Conservation (phyloP, 805 yeast genomes). For the Pichia insulana region DNA sequence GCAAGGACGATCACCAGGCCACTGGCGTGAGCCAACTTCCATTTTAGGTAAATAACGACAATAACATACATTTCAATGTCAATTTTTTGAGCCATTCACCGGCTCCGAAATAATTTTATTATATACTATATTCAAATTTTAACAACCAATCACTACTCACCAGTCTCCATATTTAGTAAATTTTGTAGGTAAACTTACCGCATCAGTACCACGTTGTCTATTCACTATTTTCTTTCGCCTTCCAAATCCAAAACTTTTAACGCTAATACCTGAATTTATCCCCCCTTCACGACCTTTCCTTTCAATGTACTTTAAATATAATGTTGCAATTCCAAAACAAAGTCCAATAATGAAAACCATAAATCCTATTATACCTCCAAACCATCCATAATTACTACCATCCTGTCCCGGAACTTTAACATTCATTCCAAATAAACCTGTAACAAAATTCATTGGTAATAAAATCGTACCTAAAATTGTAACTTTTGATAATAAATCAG, state of each 20-base stretch:
- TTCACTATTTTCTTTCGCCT: conserved; percentile 14
- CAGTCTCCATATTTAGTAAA: conserved; percentile 27
- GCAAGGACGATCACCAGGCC: too few species aligned
- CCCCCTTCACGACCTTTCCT: conserved; percentile 8
- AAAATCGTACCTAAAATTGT: conserved; percentile 84
- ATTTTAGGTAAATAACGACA: too few species aligned
- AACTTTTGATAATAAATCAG: conserved; percentile 81
- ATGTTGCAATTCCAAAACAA: conserved; percentile 18
- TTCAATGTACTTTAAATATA: conserved; percentile 19
- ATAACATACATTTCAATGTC: too few species aligned
- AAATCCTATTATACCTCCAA: conserved; percentile 27
- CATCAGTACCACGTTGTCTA: conserved; percentile 17
- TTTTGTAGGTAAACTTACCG: conserved; percentile 25
- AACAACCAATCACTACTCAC: conserved; percentile 10
- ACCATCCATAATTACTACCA: conserved; percentile 44
- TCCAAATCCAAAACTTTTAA: conserved; percentile 25
- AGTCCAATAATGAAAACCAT: conserved; percentile 21
- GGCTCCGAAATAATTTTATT: too few species aligned
- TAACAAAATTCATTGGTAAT: conserved; percentile 81
- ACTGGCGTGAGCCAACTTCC: too few species aligned
- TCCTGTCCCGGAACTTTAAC: conserved; percentile 72
- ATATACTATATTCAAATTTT: too few species aligned
- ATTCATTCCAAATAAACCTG: conserved; percentile 95
- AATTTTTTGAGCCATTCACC: too few species aligned
- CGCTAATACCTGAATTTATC: conserved; percentile 17